A percentile compares a stretch with the other conserved stretches of the same genome.
These are phyloP conservation scores for Begonia loranthoides DNA, from an alignment of 306 rosid species.

Conservation along the genomic window DNA sequence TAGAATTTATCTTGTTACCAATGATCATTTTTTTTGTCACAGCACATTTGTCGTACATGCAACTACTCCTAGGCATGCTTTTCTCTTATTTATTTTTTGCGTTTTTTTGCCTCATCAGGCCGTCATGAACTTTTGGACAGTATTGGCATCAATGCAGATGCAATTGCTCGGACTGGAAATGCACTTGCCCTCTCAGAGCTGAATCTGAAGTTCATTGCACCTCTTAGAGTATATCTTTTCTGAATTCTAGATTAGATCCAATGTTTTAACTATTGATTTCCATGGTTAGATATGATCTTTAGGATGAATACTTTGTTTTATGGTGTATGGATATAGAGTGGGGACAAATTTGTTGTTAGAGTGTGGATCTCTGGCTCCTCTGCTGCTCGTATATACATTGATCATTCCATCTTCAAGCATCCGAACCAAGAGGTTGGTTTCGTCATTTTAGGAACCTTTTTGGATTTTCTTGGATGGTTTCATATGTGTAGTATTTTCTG, in stretches of 20 bases:
- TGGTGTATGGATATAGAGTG: conserved; percentile 38
- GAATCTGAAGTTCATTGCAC: conserved; percentile 70
- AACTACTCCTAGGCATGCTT: no score
- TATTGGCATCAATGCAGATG: conserved; percentile 47
- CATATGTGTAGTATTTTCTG: conserved; percentile 7
- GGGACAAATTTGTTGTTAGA: conserved; percentile 59
- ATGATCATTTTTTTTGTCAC: no score
- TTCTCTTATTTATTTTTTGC: no score
- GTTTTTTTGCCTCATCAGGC: conserved; percentile 24
- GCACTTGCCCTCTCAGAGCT: conserved; percentile 67
- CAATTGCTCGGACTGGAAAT: conserved; percentile 50
- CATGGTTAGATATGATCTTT: not conserved
- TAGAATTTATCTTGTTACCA: no score
- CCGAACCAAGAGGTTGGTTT: conserved; percentile 65
- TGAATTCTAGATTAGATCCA: not conserved
- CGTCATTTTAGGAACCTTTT: not conserved
- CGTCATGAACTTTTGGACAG: conserved; percentile 61
- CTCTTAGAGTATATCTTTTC: conserved; percentile 54
- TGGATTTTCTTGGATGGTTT: conserved; percentile 1
- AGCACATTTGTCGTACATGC: no score
- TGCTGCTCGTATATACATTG: conserved; percentile 57
- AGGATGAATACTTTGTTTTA: conserved; percentile 6
- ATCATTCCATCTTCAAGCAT: conserved; percentile 62
- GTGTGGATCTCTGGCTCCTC: conserved; percentile 53
- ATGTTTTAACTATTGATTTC: not conserved